Evolutionary conservation across 2,329 filamentous ascomycete genomes (phyloP).

Genomic region (Paraphaeosphaeria minitans): DNA sequence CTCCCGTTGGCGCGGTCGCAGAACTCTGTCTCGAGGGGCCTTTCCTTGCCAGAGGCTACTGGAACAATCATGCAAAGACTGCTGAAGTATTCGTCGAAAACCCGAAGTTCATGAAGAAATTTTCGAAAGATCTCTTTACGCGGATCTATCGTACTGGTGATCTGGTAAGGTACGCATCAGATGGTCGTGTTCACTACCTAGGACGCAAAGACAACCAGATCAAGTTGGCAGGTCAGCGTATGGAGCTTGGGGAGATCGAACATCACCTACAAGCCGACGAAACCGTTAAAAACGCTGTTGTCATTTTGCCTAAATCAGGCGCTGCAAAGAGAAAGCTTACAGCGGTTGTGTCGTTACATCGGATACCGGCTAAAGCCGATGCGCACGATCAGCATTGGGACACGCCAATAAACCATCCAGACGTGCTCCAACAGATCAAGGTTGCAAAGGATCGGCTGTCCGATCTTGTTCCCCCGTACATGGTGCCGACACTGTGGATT

Average conservation of each 20-base stretch:
- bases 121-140: constrained; percentile 9
- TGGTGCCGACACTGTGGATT: constrained; percentile 42
- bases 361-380: constrained; percentile 13
- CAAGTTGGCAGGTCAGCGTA: constrained; percentile 42
- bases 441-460: constrained; percentile 34
- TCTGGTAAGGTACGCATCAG: constrained; percentile 34
- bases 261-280: constrained; percentile 34
- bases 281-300: constrained; percentile 47
- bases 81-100: constrained; percentile 33
- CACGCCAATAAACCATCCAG: constrained; percentile 38
- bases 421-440: constrained; percentile 36
- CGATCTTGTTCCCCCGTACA: constrained; percentile 37
- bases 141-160: constrained; percentile 44
- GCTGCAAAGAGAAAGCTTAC: constrained; percentile 52
- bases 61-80: constrained; percentile 34
- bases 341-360: constrained; percentile 49
- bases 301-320: constrained; percentile 50
- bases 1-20: constrained; percentile 35
- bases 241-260: constrained; percentile 44
- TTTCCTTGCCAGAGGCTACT: constrained; percentile 37
- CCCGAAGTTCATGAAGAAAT: constrained; percentile 29
- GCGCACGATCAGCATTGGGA: constrained; percentile 31
- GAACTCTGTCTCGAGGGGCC: constrained; percentile 42
- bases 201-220: constrained; percentile 43
- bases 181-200: constrained; percentile 37